Percentiles rank a stretch among this genome's conserved stretches.
These are phyloP conservation scores for Aplosporella prunicola DNA, from an alignment of 2,329 filamentous ascomycete species.

Conservation along the genomic window DNA sequence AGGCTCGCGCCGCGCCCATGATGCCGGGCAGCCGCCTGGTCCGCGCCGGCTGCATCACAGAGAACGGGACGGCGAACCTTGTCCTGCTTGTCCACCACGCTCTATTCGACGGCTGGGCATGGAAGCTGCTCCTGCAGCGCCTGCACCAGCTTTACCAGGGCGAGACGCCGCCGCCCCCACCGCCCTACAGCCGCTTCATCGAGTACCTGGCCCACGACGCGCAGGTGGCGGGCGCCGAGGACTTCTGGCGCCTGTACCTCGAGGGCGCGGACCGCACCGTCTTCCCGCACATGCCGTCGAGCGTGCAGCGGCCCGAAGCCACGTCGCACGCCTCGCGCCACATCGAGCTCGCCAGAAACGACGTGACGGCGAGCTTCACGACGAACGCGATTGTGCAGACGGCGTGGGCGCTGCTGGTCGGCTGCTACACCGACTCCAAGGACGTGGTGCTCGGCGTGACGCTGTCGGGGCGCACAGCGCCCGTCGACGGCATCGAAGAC, in stretches of 20 bases:
- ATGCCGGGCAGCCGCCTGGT: slow-evolving; percentile 20
- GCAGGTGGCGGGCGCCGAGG: slow-evolving; percentile 15
- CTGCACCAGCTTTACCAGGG: slow-evolving; percentile 21
- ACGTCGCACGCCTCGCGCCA: slow-evolving; percentile 20
- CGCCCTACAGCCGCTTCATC: slow-evolving; percentile 25
- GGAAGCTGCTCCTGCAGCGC: slow-evolving; percentile 21
- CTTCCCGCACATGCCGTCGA: slow-evolving; percentile 24
- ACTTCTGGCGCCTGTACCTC: slow-evolving; percentile 27
- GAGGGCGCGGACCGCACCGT: slow-evolving; percentile 21
- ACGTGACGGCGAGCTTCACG: slow-evolving; percentile 21
- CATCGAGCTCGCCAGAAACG: slow-evolving; percentile 16
- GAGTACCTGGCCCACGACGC: slow-evolving; percentile 19
- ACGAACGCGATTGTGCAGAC: slow-evolving; percentile 22
- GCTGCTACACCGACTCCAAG: slow-evolving; percentile 18
- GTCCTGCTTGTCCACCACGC: slow-evolving; percentile 30
- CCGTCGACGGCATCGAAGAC: slow-evolving; percentile 24
- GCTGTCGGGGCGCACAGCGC: slow-evolving; percentile 26
- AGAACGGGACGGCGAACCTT: slow-evolving; percentile 17
- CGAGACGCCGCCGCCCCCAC: neutral
- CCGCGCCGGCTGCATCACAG: slow-evolving; percentile 19
- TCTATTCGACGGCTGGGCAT: slow-evolving; percentile 29
- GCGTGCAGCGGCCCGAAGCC: slow-evolving; percentile 15
- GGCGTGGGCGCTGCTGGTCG: slow-evolving; percentile 24
- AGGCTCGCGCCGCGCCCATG: slow-evolving; percentile 19
- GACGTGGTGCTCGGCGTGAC: slow-evolving; percentile 28